These are phyloP conservation scores for Pseudocercospora musae DNA, from an alignment of 2,329 filamentous ascomycete species.

Conservation along the genomic window DNA sequence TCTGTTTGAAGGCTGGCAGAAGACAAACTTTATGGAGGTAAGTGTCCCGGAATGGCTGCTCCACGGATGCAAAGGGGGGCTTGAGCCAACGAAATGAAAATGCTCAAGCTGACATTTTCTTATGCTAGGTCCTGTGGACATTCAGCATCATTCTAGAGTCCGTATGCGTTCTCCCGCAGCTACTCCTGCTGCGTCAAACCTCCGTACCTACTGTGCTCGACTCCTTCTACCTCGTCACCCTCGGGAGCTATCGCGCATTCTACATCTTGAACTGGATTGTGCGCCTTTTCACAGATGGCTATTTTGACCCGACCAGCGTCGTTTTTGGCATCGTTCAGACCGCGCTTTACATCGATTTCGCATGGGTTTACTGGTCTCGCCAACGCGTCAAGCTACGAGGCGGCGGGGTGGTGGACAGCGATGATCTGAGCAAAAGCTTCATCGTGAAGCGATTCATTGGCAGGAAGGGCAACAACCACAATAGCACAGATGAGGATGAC, in stretches of 20 bases:
- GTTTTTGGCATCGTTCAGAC: slow-evolving; percentile 89
- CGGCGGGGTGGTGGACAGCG: slow-evolving; percentile 83
- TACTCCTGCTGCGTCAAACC: slow-evolving; percentile 89
- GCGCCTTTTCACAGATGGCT: slow-evolving; percentile 53
- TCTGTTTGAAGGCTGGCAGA: slow-evolving; percentile 54
- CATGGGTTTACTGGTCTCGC: slow-evolving; percentile 92
- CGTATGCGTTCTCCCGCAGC: slow-evolving; percentile 83
- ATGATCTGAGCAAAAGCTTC: slow-evolving; percentile 83
- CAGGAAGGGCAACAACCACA: slow-evolving; percentile 37
- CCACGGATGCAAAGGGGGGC: not conserved
- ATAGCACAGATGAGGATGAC: slow-evolving; percentile 42
- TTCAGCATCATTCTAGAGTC: slow-evolving; percentile 93
- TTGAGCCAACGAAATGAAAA: not conserved
- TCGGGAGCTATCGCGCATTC: slow-evolving; percentile 82
- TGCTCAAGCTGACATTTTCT: not conserved
- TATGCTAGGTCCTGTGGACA: slow-evolving; percentile 68
- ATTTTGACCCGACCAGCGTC: slow-evolving; percentile 64
- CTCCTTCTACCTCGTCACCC: slow-evolving; percentile 86
- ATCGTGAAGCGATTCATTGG: slow-evolving; percentile 76
- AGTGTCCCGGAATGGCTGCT: slow-evolving; percentile 6
- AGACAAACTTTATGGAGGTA: slow-evolving; percentile 31
- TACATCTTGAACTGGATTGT: slow-evolving; percentile 90
- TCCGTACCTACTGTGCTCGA: slow-evolving; percentile 93
- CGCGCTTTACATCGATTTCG: slow-evolving; percentile 86
- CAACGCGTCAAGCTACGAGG: slow-evolving; percentile 90